A percentile compares a stretch with the other conserved stretches of the same genome.
Evolutionary conservation across 371 early-diverging fungal species (phyloP).

Genomic region (Zopfochytrium polystomum): DNA sequence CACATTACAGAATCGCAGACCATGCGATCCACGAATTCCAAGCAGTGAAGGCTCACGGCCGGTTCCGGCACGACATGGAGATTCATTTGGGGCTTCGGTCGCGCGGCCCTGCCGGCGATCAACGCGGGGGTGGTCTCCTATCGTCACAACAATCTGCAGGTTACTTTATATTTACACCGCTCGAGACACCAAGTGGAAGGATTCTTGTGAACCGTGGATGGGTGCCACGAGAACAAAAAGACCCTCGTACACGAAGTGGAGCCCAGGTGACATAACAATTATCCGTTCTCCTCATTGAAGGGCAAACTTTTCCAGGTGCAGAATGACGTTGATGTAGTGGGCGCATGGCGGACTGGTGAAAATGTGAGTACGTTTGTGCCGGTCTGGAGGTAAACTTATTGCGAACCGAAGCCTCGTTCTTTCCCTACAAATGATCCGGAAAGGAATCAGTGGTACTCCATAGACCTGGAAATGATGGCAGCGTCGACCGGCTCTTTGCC

Average conservation of each 20-base stretch:
- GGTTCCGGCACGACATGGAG: conserved; percentile 12
- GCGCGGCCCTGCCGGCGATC: background rate
- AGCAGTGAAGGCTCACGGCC: conserved; percentile 6
- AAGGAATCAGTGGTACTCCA: conserved; percentile 76
- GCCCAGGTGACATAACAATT: conserved; percentile 9
- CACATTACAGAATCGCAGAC: too few species aligned
- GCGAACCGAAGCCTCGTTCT: conserved; percentile 40
- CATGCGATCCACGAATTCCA: conserved; percentile 14
- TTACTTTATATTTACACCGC: conserved; percentile 79
- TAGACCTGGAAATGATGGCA: conserved; percentile 75
- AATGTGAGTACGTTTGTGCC: conserved; percentile 37
- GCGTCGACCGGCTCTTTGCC: conserved; percentile 58
- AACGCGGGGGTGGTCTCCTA: background rate
- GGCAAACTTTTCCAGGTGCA: too few species aligned
- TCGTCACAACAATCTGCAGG: conserved; percentile 45
- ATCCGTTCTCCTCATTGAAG: background rate
- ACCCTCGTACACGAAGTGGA: conserved; percentile 53
- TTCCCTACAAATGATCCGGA: conserved; percentile 51
- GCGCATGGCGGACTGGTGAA: conserved; percentile 62
- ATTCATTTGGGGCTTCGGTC: conserved; percentile 47
- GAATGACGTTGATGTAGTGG: conserved; percentile 57
- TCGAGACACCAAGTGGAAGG: conserved; percentile 66
- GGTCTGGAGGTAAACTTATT: background rate
- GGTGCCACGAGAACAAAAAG: conserved; percentile 68
- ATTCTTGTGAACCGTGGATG: conserved; percentile 83